A percentile compares a stretch with the other conserved stretches of the same genome.
Evolutionary conservation across 768 basidiomycete species (phyloP).

Genomic region (Lanmaoa rubissima): DNA sequence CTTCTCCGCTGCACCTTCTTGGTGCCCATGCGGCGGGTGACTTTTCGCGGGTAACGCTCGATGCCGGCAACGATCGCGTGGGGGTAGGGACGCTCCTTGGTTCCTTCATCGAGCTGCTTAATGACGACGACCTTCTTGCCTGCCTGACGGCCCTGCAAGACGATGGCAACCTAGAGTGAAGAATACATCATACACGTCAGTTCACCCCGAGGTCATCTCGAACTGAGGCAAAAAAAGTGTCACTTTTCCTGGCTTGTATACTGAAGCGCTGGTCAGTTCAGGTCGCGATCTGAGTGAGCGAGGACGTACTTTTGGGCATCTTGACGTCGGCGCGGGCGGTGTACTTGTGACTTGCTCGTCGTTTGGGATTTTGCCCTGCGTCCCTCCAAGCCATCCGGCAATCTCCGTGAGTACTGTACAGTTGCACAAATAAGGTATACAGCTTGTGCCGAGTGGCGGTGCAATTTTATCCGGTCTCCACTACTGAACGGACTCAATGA

Average conservation of each 20-base stretch:
- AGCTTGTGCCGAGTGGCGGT: background rate
- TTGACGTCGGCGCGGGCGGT: slow-evolving; percentile 35
- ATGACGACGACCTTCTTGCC: slow-evolving; percentile 99
- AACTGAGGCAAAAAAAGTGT: background rate
- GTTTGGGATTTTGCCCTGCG: slow-evolving; percentile 1
- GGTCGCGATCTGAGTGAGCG: background rate
- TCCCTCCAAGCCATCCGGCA: slow-evolving; percentile 35
- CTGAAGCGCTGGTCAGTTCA: slow-evolving; percentile 39
- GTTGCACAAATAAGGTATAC: slow-evolving; percentile 15
- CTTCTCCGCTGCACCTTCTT: slow-evolving; percentile 90
- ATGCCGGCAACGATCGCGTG: slow-evolving; percentile 98
- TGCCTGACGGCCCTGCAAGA: slow-evolving; percentile 98
- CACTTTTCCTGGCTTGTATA: slow-evolving; percentile 96
- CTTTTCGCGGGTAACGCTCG: slow-evolving; percentile 97
- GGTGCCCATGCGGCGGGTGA: slow-evolving; percentile 95
- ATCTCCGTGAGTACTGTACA: slow-evolving; percentile 30
- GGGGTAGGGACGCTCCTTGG: slow-evolving; percentile 93
- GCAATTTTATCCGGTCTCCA: background rate
- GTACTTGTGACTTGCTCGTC: slow-evolving; percentile 24
- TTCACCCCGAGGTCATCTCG: background rate
- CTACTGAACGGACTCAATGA: too few relatives aligned
- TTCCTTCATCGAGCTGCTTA: slow-evolving; percentile 96
- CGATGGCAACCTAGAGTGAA: slow-evolving; percentile 77
- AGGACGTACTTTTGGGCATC: slow-evolving; percentile 41
- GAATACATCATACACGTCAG: slow-evolving; percentile 1